Conservation (phyloP, 176 grass and related monocot genomes). For the Canna indica region DNA sequence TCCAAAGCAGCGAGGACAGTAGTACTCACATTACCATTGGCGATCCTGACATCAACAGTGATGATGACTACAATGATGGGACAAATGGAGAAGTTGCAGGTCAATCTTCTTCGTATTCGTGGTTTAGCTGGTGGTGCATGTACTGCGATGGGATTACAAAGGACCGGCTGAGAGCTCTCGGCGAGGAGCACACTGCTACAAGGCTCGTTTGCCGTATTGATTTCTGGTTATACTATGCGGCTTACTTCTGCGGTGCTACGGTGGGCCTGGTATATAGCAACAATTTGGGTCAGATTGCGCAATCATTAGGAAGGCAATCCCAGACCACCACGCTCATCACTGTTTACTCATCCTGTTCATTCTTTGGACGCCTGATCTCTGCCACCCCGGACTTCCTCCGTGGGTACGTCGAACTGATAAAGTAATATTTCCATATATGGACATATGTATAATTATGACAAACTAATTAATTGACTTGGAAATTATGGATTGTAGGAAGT, state of each 20-base stretch:
- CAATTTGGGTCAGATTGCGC: constrained; percentile 77
- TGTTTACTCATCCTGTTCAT: constrained; percentile 83
- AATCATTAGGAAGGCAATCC: constrained; percentile 54
- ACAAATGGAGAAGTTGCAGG: neutral
- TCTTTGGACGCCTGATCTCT: constrained; percentile 80
- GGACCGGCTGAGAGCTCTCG: constrained; percentile 28
- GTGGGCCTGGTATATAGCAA: constrained; percentile 86
- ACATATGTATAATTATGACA: too few relatives aligned
- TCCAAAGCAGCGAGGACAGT: constrained; percentile 14
- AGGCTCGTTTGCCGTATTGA: constrained; percentile 55
- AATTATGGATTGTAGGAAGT: constrained; percentile 39
- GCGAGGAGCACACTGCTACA: constrained; percentile 61
- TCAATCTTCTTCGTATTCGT: neutral
- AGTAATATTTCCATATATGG: neutral
- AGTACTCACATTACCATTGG: neutral
- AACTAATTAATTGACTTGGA: neutral
- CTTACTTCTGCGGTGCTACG: constrained; percentile 85
- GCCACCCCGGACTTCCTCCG: constrained; percentile 60
- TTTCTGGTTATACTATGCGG: constrained; percentile 83
- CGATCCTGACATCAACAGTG: constrained; percentile 23
- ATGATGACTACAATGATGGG: neutral
- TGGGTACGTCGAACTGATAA: constrained; percentile 14
- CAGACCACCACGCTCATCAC: constrained; percentile 56
- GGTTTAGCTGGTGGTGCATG: constrained; percentile 22
- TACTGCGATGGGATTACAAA: constrained; percentile 27